These are phyloP conservation scores for Fusarium proliferatum DNA, from an alignment of 2,329 filamentous ascomycete genomes.

Conservation along the genomic window DNA sequence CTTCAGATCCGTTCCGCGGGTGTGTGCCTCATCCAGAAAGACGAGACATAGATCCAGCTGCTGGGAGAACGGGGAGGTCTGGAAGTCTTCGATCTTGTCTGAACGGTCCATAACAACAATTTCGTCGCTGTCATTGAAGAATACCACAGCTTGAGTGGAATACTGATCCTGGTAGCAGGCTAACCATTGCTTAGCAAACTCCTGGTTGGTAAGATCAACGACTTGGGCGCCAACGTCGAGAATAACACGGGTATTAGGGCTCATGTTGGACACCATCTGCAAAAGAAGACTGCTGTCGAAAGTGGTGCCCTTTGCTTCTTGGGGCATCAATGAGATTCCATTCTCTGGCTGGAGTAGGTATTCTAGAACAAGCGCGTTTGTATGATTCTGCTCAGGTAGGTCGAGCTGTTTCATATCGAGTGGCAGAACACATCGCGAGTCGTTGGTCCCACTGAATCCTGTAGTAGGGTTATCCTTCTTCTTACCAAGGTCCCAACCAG, in stretches of 20 bases:
- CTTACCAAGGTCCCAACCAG: conserved; percentile 73
- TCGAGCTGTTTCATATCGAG: conserved; percentile 67
- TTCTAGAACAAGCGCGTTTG: conserved; percentile 73
- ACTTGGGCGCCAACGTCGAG: conserved; percentile 77
- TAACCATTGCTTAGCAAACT: conserved; percentile 67
- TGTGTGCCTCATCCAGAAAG: conserved; percentile 78
- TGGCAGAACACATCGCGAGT: conserved; percentile 69
- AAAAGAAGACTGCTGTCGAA: conserved; percentile 57
- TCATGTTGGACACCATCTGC: conserved; percentile 49
- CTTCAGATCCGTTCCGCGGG: conserved; percentile 74
- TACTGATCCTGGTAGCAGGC: background rate
- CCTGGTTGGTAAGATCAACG: conserved; percentile 68
- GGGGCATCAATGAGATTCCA: conserved; percentile 11
- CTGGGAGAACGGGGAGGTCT: conserved; percentile 67
- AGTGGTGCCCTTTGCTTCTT: background rate
- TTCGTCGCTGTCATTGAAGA: conserved; percentile 67
- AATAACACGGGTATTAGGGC: conserved; percentile 64
- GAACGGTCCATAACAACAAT: conserved; percentile 63
- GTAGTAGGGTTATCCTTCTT: conserved; percentile 62
- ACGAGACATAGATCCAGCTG: conserved; percentile 70
- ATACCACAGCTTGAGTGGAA: conserved; percentile 58
- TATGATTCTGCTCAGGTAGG: conserved; percentile 65
- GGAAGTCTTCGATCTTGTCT: conserved; percentile 60
- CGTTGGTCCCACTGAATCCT: conserved; percentile 78
- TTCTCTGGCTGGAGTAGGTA: conserved; percentile 68